Evolutionary conservation across 208 protist genomes (phyloP).

Genomic region (Trypanosoma mega): DNA sequence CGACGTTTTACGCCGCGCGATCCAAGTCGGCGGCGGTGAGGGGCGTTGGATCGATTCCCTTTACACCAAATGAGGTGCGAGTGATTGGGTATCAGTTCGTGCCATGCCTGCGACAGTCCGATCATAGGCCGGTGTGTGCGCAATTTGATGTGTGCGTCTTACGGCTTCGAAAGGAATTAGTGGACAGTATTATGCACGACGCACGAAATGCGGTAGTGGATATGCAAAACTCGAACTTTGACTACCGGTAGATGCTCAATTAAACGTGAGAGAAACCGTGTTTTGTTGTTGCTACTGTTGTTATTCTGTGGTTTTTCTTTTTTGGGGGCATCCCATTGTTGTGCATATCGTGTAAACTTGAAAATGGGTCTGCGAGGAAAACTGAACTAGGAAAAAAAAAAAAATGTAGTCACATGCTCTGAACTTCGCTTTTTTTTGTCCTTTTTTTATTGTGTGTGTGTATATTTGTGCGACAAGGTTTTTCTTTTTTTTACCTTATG

Average conservation of each 20-base stretch:
- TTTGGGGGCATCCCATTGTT: too few species aligned
- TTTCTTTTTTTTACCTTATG: constrained; percentile 14
- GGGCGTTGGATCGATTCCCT: constrained; percentile 29
- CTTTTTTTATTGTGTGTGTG: neutral
- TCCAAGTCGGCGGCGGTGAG: constrained; percentile 31
- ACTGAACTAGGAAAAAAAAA: neutral
- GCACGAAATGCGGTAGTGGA: constrained; percentile 1
- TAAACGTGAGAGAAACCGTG: neutral
- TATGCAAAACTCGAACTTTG: neutral
- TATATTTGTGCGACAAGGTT: neutral
- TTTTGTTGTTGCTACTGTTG: too few species aligned
- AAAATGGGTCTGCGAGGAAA: too few species aligned
- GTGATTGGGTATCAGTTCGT: constrained; percentile 53
- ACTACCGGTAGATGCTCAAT: neutral
- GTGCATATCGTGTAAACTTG: too few species aligned
- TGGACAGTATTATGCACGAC: constrained; percentile 30
- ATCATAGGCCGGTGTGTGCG: constrained; percentile 72
- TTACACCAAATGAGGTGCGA: constrained; percentile 48
- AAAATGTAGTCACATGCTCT: neutral
- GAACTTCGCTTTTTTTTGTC: neutral
- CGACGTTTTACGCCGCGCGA: constrained; percentile 24
- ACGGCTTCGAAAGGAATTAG: constrained; percentile 33
- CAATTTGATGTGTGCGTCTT: constrained; percentile 68
- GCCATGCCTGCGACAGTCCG: constrained; percentile 47
- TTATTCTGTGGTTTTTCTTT: too few species aligned